Percentiles rank a stretch among this genome's conserved stretches.
Conservation (phyloP, 2,329 filamentous ascomycete genomes). For the Aspergillus persii region DNA sequence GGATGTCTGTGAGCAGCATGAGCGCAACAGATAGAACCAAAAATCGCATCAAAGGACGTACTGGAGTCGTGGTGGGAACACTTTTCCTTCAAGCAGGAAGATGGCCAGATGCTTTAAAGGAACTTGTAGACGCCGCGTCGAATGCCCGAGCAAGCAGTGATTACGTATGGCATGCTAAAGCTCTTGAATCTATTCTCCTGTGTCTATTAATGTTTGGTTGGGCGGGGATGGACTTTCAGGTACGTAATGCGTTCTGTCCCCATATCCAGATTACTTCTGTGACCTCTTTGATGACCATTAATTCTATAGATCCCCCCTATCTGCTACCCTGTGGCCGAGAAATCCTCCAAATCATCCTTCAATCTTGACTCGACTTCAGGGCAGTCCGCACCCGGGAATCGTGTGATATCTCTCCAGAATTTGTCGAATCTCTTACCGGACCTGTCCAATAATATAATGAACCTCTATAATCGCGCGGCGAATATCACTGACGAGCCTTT, state of each 20-base stretch:
- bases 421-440: constrained; percentile 56
- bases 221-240: constrained; percentile 73
- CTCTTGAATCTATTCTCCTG: constrained; percentile 80
- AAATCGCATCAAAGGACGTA: constrained; percentile 75
- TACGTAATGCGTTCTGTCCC: constrained; percentile 15
- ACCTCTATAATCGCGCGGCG: constrained; percentile 53
- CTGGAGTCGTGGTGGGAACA: constrained; percentile 76
- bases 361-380: constrained; percentile 38
- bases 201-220: constrained; percentile 81
- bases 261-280: background rate
- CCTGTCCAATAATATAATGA: constrained; percentile 55
- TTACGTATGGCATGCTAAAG: constrained; percentile 96
- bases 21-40: constrained; percentile 74
- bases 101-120: constrained; percentile 83
- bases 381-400: constrained; percentile 48
- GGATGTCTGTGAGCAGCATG: constrained; percentile 65
- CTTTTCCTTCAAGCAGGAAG: constrained; percentile 85
- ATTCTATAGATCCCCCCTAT: constrained; percentile 50
- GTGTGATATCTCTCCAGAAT: constrained; percentile 47
- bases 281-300: constrained; percentile 3
- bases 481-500: constrained; percentile 54
- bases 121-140: constrained; percentile 75
- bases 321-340: constrained; percentile 52
- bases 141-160: constrained; percentile 79
- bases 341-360: constrained; percentile 45